Evolutionary conservation across 2,329 filamentous ascomycete species (phyloP), one percentile per base, ranked within the genome.

Genomic region (Chrysoporthe austroafricana): DNA sequence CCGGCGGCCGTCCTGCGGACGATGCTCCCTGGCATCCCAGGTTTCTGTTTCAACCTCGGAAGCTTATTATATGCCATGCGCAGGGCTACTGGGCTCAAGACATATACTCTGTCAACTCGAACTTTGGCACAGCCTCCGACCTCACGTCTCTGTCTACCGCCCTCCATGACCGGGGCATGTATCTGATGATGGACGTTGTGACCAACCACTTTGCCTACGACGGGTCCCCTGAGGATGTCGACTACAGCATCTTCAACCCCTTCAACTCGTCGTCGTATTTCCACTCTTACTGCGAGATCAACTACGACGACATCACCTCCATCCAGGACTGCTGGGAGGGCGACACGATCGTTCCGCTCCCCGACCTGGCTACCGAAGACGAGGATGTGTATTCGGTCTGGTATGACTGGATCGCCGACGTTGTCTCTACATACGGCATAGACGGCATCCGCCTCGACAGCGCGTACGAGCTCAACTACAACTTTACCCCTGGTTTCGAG

Each of bases 171-270:
- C 80, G 85, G 4, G 82, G 79, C 58, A 89, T 89, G 86, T 70
- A 70, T 21, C 59, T 70, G 48, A 89, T 89, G 86, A 79, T 89
- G 2, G 86, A 89, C 69, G 78, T 88, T 1, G 86, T 88, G 2
- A 81, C 82, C 8, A 88, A 88, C 73, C 85, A 89, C 73, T 83
- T 84, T 73, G 85, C 77, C n/a, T 87, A 83, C 73, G 75, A 79
- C 42, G 85, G 86, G 34, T 76, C 79, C n/a, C 76, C 77, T 0
- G 68, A 71, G 42, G 77, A 79, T 4, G 81, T 89, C 50, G 82
- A 88, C 74, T 90, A 88, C 73, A 80, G 78, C 67, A 73, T 77
- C 11, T 84, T 87, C 71, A 78, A 79, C 34, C 87, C 88, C 0
- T 90, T 90, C 75, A 82, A 86, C 70, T 77, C 80, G 26, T 72